A percentile compares a stretch with the other conserved stretches of the same genome.
Conservation (phyloP, 805 yeast genomes). For the Soucietia sequanensis region DNA sequence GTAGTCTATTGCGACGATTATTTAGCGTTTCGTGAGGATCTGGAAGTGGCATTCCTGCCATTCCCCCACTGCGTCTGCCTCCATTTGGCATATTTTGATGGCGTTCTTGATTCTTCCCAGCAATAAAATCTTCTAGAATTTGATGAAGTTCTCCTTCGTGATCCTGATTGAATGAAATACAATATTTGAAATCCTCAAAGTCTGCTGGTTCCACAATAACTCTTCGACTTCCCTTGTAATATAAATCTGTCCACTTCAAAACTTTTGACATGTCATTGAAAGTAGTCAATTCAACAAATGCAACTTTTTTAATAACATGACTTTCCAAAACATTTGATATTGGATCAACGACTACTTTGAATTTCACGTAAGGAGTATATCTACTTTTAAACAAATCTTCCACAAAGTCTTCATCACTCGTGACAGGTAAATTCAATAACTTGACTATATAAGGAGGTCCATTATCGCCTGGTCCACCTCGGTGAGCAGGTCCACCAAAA, state of each 20-base stretch:
- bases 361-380: slow-evolving; percentile 55
- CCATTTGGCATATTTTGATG: slow-evolving; percentile 6
- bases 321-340: slow-evolving; percentile 34
- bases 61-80: slow-evolving; percentile 2
- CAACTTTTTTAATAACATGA: slow-evolving; percentile 49
- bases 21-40: too few species aligned
- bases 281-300: slow-evolving; percentile 58
- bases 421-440: slow-evolving; percentile 57
- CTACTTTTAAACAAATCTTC: slow-evolving; percentile 63
- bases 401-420: slow-evolving; percentile 49
- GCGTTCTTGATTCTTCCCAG: slow-evolving; percentile 15
- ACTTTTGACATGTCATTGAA: slow-evolving; percentile 55
- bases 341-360: slow-evolving; percentile 61
- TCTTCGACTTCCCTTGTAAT: slow-evolving; percentile 41
- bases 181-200: slow-evolving; percentile 38
- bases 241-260: slow-evolving; percentile 61
- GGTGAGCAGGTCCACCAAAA: slow-evolving; percentile 6
- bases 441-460: slow-evolving; percentile 68
- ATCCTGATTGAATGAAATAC: slow-evolving; percentile 38
- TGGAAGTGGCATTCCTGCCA: slow-evolving; percentile 4
- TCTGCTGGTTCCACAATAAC: slow-evolving; percentile 41
- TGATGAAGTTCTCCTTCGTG: slow-evolving; percentile 28
- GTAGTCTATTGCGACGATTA: too few species aligned
- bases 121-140: slow-evolving; percentile 28
- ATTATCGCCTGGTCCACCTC: slow-evolving; percentile 13